Evolutionary conservation across 345 rosid species (phyloP), one percentile per base, ranked within the genome.

Genomic region (Salix exigua): DNA sequence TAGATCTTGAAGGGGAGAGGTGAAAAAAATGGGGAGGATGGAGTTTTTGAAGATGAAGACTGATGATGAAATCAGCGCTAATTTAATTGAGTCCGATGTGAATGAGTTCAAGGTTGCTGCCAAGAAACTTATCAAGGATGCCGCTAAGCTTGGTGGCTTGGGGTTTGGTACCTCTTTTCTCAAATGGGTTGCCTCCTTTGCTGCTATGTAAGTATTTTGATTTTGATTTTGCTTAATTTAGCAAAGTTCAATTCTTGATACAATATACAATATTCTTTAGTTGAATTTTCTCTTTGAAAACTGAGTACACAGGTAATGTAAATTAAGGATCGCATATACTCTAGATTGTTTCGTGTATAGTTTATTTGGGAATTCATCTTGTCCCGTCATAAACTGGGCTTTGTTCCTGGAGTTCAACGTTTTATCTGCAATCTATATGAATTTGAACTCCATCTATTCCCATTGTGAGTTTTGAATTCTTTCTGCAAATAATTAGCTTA

Each of bases 171-270:
- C 97, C 65, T 81, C 92, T 76, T 88, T 93, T 66, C 95, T 93
- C 86, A 86, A 91, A 87, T 93, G 97, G 96, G 82, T 93, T 1
- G 93, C 98, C 72, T 91, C 99, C 35, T 79, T 89, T 58, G 85
- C 97, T 46, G 97, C 99, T 38, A 93, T 93, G 94, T 93, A 48
- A 79, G 90, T 82, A 30, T n/a, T 23, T 30, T 5, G 4, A 4
- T 33, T 33, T 33, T 33, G 37, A 1, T 33, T 33, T 68, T 0
- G 42, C 44, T n/a, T 42, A 14, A 1, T 10, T 30, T 33, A 31
- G 26, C 35, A 8, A 1, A 70, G 16, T 8, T 12, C n/a, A 26
- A 2, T 17, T 63, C 69, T 33, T 40, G 3, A 14, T 44, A 38
- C 61, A 5, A 14, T 25, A 33, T 42, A 6, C 44, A 40, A 40